Evolutionary conservation across 2,329 filamentous ascomycete genomes (phyloP), one percentile per base, ranked within the genome.

Genomic region (Fragosphaeria purpurea): DNA sequence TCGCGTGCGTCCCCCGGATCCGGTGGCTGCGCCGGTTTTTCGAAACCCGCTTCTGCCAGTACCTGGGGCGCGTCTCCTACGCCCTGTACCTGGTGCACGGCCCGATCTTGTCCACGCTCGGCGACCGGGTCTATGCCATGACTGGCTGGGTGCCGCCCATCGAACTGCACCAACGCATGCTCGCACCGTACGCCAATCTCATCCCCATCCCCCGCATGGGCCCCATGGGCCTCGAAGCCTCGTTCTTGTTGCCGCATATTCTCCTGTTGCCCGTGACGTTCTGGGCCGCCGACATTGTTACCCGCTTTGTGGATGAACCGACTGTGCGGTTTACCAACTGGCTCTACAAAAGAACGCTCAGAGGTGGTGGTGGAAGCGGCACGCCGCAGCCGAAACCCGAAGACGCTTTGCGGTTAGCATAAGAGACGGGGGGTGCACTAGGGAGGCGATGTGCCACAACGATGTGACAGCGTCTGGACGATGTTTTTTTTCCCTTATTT

Each of bases 61-160:
- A 81, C 54, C 69, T 85, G 3, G 82, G 80, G 1, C 73, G 75
- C 44, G 71, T 84, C 50, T 83, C 79, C 0, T 85, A 76, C 59
- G 70, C 76, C 1, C 65, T 85, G 8, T 85, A 85, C 62, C 67
- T 85, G 7, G 71, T 83, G 9, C 82, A 85, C 56, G 81, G 81
- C 0, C 80, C 80, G 0, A 62, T 85, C 1, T 65, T 85, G 1
- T 76, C 70, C 69, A 71, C 70, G 0, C 48, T 84, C 1, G 82
- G 80, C 4, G 80, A 86, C 60, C 69, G 82, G 40, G 31, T 87
- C 1, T 86, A 86, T 62, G 71, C 75, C 5, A 77, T 78, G 7
- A 71, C 72, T 0, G 83, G 83, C 8, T 82, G 76, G 68, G 59
- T 65, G 4, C 71, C 73, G 44, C 65, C 70, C 8, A 7, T 53